Evolutionary conservation across 2,329 filamentous ascomycete species (phyloP).

Genomic region (Coniella vitis): DNA sequence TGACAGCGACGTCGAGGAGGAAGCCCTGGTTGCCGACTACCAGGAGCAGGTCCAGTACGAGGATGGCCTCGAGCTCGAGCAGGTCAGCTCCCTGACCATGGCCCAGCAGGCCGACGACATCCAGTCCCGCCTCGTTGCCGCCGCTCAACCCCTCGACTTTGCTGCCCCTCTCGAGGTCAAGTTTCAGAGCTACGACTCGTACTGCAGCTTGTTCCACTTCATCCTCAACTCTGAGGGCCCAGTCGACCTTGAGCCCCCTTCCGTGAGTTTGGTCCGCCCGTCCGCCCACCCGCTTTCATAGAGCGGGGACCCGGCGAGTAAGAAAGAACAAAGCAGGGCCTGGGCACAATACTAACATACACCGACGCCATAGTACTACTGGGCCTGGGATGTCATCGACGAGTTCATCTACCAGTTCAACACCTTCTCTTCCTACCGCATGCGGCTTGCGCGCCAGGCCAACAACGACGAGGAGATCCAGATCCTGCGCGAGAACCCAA

Average conservation of each 20-base stretch:
- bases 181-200: constrained; percentile 98
- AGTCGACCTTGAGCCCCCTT: constrained; percentile 92
- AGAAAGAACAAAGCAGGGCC: neutral
- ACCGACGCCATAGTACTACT: constrained; percentile 69
- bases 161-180: constrained; percentile 93
- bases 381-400: constrained; percentile 99
- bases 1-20: constrained; percentile 93
- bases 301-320: too few species aligned
- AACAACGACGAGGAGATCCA: constrained; percentile 88
- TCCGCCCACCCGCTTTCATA: neutral
- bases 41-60: constrained; percentile 93
- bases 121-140: constrained; percentile 82
- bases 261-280: constrained; percentile 54
- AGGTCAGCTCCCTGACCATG: constrained; percentile 61
- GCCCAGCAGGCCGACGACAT: constrained; percentile 81
- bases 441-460: constrained; percentile 76
- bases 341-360: constrained; percentile 10
- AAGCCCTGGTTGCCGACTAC: constrained; percentile 92
- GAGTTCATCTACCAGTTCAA: constrained; percentile 99
- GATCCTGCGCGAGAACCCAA: constrained; percentile 90
- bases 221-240: constrained; percentile 99
- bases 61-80: constrained; percentile 75
- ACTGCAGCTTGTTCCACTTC: constrained; percentile 99
- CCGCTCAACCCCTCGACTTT: constrained; percentile 92
- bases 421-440: constrained; percentile 95